Conservation (phyloP, 73 alveolate genomes). For the Paramecium primaurelia region DNA sequence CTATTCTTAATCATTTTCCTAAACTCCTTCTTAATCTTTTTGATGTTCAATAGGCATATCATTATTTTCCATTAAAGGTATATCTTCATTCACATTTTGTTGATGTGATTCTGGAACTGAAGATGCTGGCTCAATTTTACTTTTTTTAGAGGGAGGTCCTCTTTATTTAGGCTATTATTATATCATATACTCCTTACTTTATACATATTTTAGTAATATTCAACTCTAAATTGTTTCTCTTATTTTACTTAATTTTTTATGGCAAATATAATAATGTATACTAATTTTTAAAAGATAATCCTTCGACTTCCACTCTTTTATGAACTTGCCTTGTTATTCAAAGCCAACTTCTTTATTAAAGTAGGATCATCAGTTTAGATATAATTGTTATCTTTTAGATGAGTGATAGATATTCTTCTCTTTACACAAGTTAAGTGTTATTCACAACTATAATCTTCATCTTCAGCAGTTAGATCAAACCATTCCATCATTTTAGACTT, state of each 20-base stretch:
- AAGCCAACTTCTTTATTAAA: not conserved
- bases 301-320: not conserved
- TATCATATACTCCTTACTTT: not conserved
- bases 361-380: not conserved
- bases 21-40: not conserved
- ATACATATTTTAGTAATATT: conserved; percentile 1
- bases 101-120: not conserved
- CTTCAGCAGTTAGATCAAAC: conserved; percentile 13
- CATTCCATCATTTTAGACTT: conserved; percentile 26
- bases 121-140: not conserved
- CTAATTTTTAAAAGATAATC: not conserved
- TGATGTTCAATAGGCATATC: not conserved
- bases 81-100: not conserved
- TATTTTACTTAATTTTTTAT: not conserved
- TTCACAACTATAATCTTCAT: conserved; percentile 21
- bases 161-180: not conserved
- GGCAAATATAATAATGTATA: conserved; percentile 1
- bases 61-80: not conserved
- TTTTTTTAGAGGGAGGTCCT: not conserved
- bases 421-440: conserved; percentile 6
- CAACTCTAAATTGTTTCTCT: not conserved
- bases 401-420: not conserved
- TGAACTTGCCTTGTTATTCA: not conserved
- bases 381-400: not conserved
- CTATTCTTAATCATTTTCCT: not conserved